Conservation (phyloP, 805 yeast genomes). For the Saccharomycopsis vini region DNA sequence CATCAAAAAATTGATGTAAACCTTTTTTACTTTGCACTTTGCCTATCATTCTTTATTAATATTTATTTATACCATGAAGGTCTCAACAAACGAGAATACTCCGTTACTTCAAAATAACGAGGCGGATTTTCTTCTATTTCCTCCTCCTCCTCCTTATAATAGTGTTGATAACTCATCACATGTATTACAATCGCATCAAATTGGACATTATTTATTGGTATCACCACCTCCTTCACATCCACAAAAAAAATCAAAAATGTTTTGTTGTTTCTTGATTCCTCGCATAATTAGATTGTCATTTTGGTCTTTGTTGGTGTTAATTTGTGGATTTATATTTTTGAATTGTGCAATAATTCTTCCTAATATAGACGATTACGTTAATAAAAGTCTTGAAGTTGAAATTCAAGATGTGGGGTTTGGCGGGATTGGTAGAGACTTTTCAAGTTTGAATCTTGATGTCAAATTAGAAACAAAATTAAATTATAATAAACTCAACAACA, state of each 20-base stretch:
- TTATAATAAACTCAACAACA: conserved; percentile 11
- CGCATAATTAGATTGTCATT: too few species aligned
- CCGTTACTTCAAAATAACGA: too few species aligned
- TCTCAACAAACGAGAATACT: too few species aligned
- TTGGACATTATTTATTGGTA: too few species aligned
- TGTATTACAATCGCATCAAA: too few species aligned
- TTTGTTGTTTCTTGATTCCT: too few species aligned
- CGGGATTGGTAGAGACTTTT: conserved; percentile 10
- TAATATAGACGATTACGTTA: conserved; percentile 11
- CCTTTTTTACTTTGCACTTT: too few species aligned
- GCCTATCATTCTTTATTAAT: too few species aligned
- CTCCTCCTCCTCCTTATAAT: not conserved
- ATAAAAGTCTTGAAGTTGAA: conserved; percentile 5
- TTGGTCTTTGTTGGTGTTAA: not conserved
- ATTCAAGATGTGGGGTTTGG: conserved; percentile 13
- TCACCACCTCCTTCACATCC: not conserved
- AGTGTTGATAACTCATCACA: too few species aligned
- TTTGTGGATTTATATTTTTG: conserved; percentile 6
- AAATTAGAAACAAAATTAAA: conserved; percentile 7
- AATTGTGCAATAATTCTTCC: conserved; percentile 14
- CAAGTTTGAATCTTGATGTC: conserved; percentile 2
- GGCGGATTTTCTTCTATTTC: not conserved
- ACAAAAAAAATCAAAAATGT: not conserved
- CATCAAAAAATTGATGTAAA: too few species aligned
- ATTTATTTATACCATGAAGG: too few species aligned